phyloP scores from a whole-genome alignment of 176 grass and related monocot species.

The Carex myosuroides region DNA sequence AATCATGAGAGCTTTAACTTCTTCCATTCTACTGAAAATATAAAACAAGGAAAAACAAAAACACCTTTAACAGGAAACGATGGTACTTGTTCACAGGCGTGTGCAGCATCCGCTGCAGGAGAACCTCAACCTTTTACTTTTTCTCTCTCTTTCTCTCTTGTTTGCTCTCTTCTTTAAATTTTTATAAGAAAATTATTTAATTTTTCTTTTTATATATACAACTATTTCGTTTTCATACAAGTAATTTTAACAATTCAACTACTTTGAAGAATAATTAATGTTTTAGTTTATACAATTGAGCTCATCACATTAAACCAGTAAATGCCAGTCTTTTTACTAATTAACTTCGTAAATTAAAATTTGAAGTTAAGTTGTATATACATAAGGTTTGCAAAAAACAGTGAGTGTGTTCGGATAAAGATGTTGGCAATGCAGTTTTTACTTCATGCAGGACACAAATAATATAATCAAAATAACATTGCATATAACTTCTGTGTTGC shows the following conservation, averaged over 20 bases:
- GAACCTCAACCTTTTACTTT: neutral
- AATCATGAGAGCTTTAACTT: neutral
- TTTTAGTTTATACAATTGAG: neutral
- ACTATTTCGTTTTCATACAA: neutral
- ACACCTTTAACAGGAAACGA: slow-evolving; percentile 7
- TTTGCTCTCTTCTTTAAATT: neutral
- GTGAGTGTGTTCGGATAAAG: neutral
- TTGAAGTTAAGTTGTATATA: neutral
- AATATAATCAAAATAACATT: no score
- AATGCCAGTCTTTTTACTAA: neutral
- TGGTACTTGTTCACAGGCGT: slow-evolving; percentile 24
- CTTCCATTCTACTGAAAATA: slow-evolving; percentile 2
- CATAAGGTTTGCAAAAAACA: neutral
- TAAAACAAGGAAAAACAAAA: neutral
- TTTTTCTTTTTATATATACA: neutral
- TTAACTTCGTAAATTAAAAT: neutral
- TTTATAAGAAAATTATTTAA: neutral
- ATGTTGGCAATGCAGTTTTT: no score
- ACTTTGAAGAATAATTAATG: no score
- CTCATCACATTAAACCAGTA: neutral
- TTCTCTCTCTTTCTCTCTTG: neutral
- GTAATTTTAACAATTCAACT: neutral
- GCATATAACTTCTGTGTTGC: no score
- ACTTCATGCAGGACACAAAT: no score
- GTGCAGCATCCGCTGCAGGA: slow-evolving; percentile 18